These are phyloP conservation scores for Boletus sp. DNA, from an alignment of 768 basidiomycete species.

Conservation along the genomic window DNA sequence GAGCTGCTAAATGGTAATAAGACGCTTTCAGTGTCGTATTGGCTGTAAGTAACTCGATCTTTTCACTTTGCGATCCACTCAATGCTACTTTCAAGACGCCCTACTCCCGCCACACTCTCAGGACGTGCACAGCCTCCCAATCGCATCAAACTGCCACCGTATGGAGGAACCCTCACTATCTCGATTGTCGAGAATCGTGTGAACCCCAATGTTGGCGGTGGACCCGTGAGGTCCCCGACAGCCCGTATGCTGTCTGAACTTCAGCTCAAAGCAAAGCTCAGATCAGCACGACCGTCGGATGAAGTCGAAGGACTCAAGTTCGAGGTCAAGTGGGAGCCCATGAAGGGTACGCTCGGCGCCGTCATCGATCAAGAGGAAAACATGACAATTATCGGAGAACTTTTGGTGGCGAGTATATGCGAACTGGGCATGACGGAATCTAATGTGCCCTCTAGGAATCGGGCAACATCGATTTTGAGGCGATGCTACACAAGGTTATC, in stretches of 20 bases:
- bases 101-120: constrained; percentile 30
- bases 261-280: constrained; percentile 63
- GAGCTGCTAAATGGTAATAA: constrained; percentile 69
- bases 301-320: constrained; percentile 70
- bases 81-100: constrained; percentile 35
- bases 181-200: constrained; percentile 59
- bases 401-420: constrained; percentile 54
- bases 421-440: neutral
- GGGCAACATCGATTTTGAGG: constrained; percentile 71
- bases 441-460: constrained; percentile 46
- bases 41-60: constrained; percentile 59
- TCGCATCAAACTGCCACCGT: constrained; percentile 47
- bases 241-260: constrained; percentile 58
- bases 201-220: constrained; percentile 37
- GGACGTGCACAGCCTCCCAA: constrained; percentile 30
- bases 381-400: constrained; percentile 39
- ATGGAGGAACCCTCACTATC: constrained; percentile 74
- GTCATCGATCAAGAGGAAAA: constrained; percentile 49
- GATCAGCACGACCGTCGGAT: constrained; percentile 59
- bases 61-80: neutral
- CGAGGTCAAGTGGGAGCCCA: constrained; percentile 76
- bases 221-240: constrained; percentile 53
- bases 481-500: constrained; percentile 60
- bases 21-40: constrained; percentile 75
- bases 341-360: constrained; percentile 63